Evolutionary conservation across 495 filamentous ascomycete species (phyloP), one percentile per base, ranked within the genome.

Genomic region (Neurospora intermedia): DNA sequence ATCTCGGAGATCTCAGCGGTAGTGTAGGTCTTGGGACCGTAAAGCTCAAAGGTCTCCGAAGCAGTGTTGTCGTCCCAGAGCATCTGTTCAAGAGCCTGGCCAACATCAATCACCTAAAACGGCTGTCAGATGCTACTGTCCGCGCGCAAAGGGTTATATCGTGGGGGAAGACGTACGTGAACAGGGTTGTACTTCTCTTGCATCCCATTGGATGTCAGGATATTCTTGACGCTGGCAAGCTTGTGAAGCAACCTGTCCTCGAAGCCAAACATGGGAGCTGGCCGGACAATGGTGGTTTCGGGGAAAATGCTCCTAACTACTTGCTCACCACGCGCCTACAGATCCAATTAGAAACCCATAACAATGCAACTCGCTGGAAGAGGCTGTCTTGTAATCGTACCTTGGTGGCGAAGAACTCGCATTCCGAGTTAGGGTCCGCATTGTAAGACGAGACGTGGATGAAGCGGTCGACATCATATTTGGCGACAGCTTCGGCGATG

Each of bases 361-460:
- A 40, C 35, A 18, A 71, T 23, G 23, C 6, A 16, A 5, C 39
- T 20, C 66, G 2, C 15, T 69, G 71, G 35, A 41, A 13, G 18
- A 48, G 23, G 11, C 45, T 70, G 77, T 81, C 59, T 38, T 66
- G 23, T 31, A 35, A 66, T 66, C 54, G 54, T 75, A 93, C 92
- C 89, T 99, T 99, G 75, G 94, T 97, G 35, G 91, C 84, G 80
- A 90, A 97, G 87, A 91, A 98, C 78, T 94, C 90, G 41, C 93
- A 94, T 3, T 90, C 84, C 42, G 94, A 97, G 74, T 92, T 85
- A 40, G 87, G 87, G 81, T 93, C 86, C 69, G 94, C 96, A 79
- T 96, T 97, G 86, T 94, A 94, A 45, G 93, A 96, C 45, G 96
- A 98, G 77, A 99, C 91, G 76, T 99, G 96, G 75, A 99, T 92